Evolutionary conservation across 768 basidiomycete species (phyloP).

Genomic region (Termitomyces sp.): DNA sequence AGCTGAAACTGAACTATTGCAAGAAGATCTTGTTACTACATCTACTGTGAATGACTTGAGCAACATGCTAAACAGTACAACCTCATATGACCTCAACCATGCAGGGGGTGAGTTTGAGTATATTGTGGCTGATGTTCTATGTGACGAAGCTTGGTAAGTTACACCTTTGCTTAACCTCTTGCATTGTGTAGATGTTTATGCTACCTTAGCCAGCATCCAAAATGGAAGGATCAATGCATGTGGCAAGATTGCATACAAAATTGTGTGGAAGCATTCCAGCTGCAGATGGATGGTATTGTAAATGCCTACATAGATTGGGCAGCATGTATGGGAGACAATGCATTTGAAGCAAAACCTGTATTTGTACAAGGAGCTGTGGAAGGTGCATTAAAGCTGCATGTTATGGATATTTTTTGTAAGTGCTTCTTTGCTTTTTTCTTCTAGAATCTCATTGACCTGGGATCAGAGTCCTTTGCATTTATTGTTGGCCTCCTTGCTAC

Average conservation of each 20-base stretch:
- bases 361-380: too few relatives aligned
- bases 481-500: background rate
- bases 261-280: too few relatives aligned
- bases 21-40: background rate
- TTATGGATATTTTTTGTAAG: too few relatives aligned
- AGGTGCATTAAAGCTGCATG: too few relatives aligned
- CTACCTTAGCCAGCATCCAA: background rate
- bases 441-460: background rate
- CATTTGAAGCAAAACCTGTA: background rate
- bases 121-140: constrained; percentile 1
- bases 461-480: background rate
- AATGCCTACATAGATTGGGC: too few relatives aligned
- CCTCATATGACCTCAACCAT: constrained; percentile 1
- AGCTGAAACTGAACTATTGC: background rate
- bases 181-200: too few relatives aligned
- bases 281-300: too few relatives aligned
- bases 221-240: background rate
- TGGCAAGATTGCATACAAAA: too few relatives aligned
- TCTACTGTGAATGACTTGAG: background rate
- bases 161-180: background rate
- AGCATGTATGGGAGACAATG: too few relatives aligned
- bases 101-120: constrained; percentile 2
- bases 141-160: background rate
- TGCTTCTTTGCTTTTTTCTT: background rate
- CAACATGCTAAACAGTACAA: background rate